A percentile compares a stretch with the other conserved stretches of the same genome.
phyloP scores from a whole-genome alignment of 768 basidiomycete genomes.

The Lactarius pseudohatsudake region DNA sequence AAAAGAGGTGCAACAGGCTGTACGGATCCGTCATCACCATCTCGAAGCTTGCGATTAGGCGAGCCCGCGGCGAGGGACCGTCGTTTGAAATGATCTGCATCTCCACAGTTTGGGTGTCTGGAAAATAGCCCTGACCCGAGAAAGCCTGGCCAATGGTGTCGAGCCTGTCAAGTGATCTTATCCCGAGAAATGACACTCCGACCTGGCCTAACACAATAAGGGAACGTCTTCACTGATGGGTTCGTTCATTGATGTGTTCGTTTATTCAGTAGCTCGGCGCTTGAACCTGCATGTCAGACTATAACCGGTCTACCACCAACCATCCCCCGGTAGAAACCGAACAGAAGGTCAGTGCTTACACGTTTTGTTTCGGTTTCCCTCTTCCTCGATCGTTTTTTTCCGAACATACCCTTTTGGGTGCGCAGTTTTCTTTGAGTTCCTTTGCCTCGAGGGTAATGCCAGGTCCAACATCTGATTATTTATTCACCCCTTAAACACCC shows the following conservation, averaged over 20 bases:
- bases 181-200: constrained; percentile 22
- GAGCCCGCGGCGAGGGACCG: constrained; percentile 28
- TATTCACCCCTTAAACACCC: constrained; percentile 9
- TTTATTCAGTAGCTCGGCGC: constrained; percentile 8
- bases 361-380: constrained; percentile 3
- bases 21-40: constrained; percentile 30
- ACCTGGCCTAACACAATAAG: constrained; percentile 28
- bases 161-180: constrained; percentile 12
- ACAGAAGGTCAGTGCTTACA: constrained; percentile 11
- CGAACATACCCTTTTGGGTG: constrained; percentile 18
- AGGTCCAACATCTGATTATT: constrained; percentile 16
- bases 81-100: constrained; percentile 27
- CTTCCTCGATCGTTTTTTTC: constrained; percentile 18
- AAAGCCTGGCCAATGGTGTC: constrained; percentile 20
- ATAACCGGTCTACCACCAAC: background rate
- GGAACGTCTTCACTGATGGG: constrained; percentile 21
- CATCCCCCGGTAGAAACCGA: constrained; percentile 11
- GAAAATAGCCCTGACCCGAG: constrained; percentile 22
- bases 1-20: constrained; percentile 33
- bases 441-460: background rate
- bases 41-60: constrained; percentile 29
- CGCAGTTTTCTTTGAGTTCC: background rate
- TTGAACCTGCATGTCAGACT: constrained; percentile 3
- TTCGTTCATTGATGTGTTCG: constrained; percentile 22
- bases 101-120: constrained; percentile 23